phyloP scores from a whole-genome alignment of 1,284 basidiomycete species.

The Porodaedalea pini region DNA sequence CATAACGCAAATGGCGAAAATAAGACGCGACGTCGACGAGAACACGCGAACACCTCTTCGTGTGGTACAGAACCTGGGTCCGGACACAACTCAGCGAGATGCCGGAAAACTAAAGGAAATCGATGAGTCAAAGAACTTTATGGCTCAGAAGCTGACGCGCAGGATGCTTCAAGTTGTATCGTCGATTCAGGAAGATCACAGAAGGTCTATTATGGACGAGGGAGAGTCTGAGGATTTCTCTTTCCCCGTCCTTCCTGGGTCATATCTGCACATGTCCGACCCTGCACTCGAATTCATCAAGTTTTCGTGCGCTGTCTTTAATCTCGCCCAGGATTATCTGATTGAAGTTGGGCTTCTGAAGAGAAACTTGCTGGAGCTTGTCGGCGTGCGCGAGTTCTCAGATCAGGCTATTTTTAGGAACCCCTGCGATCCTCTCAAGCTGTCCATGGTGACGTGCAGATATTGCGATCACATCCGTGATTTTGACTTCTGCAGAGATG shows the following conservation, averaged over 20 bases:
- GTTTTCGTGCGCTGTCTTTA: slow-evolving; percentile 79
- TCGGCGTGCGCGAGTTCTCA: slow-evolving; percentile 87
- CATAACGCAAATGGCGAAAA: slow-evolving; percentile 81
- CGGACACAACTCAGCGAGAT: slow-evolving; percentile 65
- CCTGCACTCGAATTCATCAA: slow-evolving; percentile 91
- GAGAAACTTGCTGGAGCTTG: slow-evolving; percentile 86
- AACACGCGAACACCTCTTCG: slow-evolving; percentile 70
- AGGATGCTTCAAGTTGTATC: slow-evolving; percentile 75
- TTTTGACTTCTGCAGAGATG: slow-evolving; percentile 94
- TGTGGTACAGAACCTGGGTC: slow-evolving; percentile 64
- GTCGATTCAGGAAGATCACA: slow-evolving; percentile 63
- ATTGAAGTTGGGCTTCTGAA: slow-evolving; percentile 88
- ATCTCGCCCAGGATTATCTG: slow-evolving; percentile 71
- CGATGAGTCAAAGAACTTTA: slow-evolving; percentile 68
- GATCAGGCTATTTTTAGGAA: slow-evolving; percentile 82
- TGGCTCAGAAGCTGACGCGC: slow-evolving; percentile 79
- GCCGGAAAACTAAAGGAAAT: slow-evolving; percentile 67
- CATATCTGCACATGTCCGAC: slow-evolving; percentile 71
- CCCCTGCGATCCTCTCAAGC: slow-evolving; percentile 87
- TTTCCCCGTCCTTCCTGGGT: slow-evolving; percentile 89
- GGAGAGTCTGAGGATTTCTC: slow-evolving; percentile 57
- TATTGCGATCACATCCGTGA: slow-evolving; percentile 88
- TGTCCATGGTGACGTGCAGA: slow-evolving; percentile 87
- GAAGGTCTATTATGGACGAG: slow-evolving; percentile 57
- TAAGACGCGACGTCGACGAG: slow-evolving; percentile 64